phyloP scores from a whole-genome alignment of 768 basidiomycete genomes.

The Pulveroboletus ravenelii region DNA sequence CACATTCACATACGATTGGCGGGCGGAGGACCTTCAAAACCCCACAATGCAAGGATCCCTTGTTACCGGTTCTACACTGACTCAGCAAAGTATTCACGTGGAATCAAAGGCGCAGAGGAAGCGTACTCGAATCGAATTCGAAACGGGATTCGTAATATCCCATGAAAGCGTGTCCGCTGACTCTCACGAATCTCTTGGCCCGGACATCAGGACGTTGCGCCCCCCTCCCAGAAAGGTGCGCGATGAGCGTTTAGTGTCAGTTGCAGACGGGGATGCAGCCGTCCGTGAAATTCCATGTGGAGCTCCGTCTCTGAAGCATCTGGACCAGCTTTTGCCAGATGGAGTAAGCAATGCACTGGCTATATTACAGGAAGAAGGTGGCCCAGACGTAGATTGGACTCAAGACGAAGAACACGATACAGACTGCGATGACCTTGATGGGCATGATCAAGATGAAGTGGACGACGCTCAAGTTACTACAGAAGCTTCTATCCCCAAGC shows the following conservation, averaged over 20 bases:
- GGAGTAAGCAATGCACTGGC: conserved; percentile 12
- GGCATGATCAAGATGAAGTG: conserved; percentile 7
- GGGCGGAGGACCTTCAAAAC: neutral
- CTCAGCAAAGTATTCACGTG: neutral
- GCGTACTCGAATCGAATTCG: conserved; percentile 17
- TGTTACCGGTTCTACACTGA: neutral
- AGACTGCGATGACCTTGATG: conserved; percentile 8
- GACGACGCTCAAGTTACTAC: conserved; percentile 14
- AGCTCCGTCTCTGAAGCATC: conserved; percentile 9
- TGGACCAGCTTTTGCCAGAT: conserved; percentile 19
- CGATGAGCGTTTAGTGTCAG: neutral
- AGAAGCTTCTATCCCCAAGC: conserved; percentile 13
- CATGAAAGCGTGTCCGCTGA: neutral
- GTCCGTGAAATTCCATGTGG: neutral
- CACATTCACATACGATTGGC: neutral
- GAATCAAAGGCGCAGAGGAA: conserved; percentile 9
- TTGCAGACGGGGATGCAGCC: neutral
- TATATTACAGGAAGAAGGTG: conserved; percentile 2
- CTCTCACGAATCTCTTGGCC: conserved; percentile 11
- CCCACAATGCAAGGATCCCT: neutral
- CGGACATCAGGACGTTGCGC: conserved; percentile 14
- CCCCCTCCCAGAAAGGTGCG: conserved; percentile 21
- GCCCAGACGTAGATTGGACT: conserved; percentile 22
- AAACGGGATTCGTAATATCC: conserved; percentile 4
- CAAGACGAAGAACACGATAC: conserved; percentile 17